A percentile compares a stretch with the other conserved stretches of the same genome.
These are phyloP conservation scores for Epithele typhae DNA, from an alignment of 768 basidiomycete genomes.

Conservation along the genomic window DNA sequence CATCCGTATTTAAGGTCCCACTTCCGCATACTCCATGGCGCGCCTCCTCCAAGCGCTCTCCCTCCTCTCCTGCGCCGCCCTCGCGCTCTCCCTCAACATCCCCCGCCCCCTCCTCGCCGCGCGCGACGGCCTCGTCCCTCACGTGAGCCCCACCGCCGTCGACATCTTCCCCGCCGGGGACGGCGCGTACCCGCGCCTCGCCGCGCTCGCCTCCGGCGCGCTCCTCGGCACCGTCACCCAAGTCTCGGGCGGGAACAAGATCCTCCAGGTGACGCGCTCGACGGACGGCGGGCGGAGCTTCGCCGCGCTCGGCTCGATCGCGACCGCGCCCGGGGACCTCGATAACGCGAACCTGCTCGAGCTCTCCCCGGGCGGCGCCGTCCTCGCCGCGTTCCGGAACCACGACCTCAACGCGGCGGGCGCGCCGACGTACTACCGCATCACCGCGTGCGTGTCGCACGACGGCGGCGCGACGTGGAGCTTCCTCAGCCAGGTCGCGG, in stretches of 20 bases:
- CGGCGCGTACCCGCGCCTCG: slow-evolving; percentile 1
- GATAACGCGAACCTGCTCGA: slow-evolving; percentile 1
- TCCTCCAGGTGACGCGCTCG: neutral
- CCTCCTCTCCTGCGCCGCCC: too few species aligned
- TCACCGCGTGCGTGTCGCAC: neutral
- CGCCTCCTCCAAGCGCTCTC: too few species aligned
- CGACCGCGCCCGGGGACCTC: neutral
- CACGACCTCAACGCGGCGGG: slow-evolving; percentile 1
- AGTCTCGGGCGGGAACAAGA: too few species aligned
- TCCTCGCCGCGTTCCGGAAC: slow-evolving; percentile 3
- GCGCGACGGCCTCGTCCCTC: neutral
- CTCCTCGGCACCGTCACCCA: neutral
- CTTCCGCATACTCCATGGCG: too few species aligned
- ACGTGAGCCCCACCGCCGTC: neutral
- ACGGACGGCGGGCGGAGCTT: neutral
- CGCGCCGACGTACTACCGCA: neutral
- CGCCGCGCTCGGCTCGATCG: neutral
- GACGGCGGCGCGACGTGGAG: neutral
- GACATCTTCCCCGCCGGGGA: neutral
- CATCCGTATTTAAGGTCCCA: too few species aligned
- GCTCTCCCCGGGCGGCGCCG: neutral
- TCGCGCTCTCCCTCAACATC: too few species aligned
- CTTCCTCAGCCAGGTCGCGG: neutral
- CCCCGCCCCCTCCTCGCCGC: neutral
- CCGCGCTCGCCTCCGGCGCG: neutral